A percentile compares a stretch with the other conserved stretches of the same genome.
Conservation (phyloP, 768 basidiomycete species). For the Peribolospora baueri region DNA sequence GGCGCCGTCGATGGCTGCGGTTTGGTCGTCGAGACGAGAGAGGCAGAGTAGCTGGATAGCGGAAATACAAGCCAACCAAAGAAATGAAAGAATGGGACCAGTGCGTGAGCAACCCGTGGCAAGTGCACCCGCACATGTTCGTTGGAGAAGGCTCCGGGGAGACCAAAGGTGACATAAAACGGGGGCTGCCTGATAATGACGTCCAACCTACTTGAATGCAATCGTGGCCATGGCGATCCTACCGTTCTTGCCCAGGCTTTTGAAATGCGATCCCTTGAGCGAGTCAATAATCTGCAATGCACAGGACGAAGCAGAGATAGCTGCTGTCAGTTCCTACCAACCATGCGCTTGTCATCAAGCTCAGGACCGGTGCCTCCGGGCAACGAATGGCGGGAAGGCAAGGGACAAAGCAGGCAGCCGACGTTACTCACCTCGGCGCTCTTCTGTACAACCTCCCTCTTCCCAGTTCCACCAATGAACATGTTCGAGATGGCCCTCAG, state of each 20-base stretch:
- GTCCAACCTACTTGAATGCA: slow-evolving; percentile 52
- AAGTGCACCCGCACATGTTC: neutral
- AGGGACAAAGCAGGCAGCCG: too few species aligned
- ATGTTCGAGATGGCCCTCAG: slow-evolving; percentile 58
- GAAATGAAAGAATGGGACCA: neutral
- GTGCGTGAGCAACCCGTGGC: neutral
- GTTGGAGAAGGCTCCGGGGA: neutral
- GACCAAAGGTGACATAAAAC: too few species aligned
- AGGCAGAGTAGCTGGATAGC: neutral
- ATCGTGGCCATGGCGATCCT: slow-evolving; percentile 57
- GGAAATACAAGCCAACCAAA: neutral
- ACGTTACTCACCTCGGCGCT: slow-evolving; percentile 8
- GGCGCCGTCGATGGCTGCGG: neutral
- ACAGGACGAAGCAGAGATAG: neutral
- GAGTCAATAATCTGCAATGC: slow-evolving; percentile 31
- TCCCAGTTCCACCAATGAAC: slow-evolving; percentile 23
- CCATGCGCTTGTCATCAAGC: neutral
- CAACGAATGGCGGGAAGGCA: neutral
- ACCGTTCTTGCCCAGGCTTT: slow-evolving; percentile 38
- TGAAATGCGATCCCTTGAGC: slow-evolving; percentile 28
- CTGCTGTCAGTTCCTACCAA: neutral
- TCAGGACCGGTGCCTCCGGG: neutral
- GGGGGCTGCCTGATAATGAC: neutral
- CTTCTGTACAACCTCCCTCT: slow-evolving; percentile 9
- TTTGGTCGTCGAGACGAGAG: neutral